These are phyloP conservation scores for Linnemannia elongata DNA, from an alignment of 192 early-diverging fungal species.

Conservation along the genomic window DNA sequence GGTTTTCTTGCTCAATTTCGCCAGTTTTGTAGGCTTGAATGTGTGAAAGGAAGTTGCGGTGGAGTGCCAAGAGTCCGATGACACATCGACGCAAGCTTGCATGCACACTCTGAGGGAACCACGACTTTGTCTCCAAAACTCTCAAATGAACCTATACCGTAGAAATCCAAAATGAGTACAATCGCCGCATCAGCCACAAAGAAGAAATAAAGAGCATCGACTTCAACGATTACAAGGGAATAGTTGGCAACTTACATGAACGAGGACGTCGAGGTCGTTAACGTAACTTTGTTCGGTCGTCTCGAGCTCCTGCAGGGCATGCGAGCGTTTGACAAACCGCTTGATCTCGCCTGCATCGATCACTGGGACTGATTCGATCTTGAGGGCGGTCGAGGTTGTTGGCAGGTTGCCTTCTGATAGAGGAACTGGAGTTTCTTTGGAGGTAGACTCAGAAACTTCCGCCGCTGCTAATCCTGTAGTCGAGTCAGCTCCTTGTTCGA, in stretches of 20 bases:
- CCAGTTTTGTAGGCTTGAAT: background rate
- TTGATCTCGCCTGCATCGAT: conserved; percentile 40
- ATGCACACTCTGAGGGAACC: conserved; percentile 29
- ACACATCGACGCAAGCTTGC: conserved; percentile 19
- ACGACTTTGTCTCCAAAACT: conserved; percentile 26
- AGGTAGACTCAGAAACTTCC: background rate
- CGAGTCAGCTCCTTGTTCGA: background rate
- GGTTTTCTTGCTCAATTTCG: conserved; percentile 4
- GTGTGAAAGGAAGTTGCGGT: conserved; percentile 16
- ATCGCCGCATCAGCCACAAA: no score
- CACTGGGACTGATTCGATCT: conserved; percentile 6
- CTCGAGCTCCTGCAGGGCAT: conserved; percentile 61
- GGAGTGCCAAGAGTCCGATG: conserved; percentile 11
- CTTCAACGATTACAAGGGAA: background rate
- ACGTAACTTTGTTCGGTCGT: conserved; percentile 65
- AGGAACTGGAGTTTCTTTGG: background rate
- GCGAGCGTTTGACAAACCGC: conserved; percentile 49
- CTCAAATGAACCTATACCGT: conserved; percentile 27
- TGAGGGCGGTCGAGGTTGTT: conserved; percentile 4
- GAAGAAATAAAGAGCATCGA: background rate
- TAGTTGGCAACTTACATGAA: conserved; percentile 32
- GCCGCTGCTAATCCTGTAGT: background rate
- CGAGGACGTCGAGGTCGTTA: conserved; percentile 62
- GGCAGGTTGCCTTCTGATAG: background rate
- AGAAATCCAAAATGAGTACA: background rate